phyloP scores from a whole-genome alignment of 345 rosid species.

The Hibiscus mutabilis region DNA sequence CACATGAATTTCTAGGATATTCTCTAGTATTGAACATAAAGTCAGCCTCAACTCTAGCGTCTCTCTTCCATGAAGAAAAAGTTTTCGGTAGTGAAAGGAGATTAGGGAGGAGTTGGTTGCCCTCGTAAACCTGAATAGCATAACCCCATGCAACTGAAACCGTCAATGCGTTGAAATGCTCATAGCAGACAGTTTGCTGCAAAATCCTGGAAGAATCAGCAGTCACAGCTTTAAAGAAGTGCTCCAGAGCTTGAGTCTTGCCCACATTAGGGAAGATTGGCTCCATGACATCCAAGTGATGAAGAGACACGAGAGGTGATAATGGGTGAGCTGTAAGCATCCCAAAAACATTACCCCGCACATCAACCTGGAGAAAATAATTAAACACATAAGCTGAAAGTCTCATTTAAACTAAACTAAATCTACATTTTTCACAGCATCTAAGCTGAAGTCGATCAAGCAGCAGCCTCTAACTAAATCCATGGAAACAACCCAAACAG shows the following conservation, averaged over 20 bases:
- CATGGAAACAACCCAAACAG: not conserved
- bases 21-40: conserved; percentile 69
- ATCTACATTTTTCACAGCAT: not conserved
- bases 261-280: conserved; percentile 67
- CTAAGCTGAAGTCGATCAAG: not conserved
- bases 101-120: conserved; percentile 66
- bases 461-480: not conserved
- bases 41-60: conserved; percentile 29
- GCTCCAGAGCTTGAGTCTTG: conserved; percentile 43
- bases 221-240: conserved; percentile 52
- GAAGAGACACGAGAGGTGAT: conserved; percentile 75
- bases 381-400: not conserved
- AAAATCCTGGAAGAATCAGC: conserved; percentile 65
- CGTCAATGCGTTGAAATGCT: conserved; percentile 32
- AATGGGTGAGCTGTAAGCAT: conserved; percentile 76
- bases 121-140: conserved; percentile 68
- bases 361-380: conserved; percentile 50
- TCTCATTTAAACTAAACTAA: not conserved
- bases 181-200: conserved; percentile 43
- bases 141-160: conserved; percentile 88
- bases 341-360: conserved; percentile 79
- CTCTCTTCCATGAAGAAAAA: conserved; percentile 73
- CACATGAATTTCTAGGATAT: conserved; percentile 59
- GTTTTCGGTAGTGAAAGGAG: conserved; percentile 61
- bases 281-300: conserved; percentile 77